A percentile compares a stretch with the other conserved stretches of the same genome.
These are phyloP conservation scores for Symmetrospora coprosmae DNA, from an alignment of 768 basidiomycete species.

Conservation along the genomic window DNA sequence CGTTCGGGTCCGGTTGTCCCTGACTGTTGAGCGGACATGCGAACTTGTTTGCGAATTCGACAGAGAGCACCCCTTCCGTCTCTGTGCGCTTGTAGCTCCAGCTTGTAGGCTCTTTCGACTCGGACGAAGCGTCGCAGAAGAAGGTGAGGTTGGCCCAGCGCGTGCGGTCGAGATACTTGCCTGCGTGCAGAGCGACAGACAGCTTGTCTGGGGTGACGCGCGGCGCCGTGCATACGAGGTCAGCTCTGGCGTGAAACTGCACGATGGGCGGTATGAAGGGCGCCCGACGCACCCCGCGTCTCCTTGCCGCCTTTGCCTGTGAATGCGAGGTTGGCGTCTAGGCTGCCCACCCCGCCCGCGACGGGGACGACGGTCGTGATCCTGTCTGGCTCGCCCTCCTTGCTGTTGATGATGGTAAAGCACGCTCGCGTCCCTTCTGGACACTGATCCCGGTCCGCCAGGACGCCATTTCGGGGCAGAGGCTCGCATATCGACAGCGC, in stretches of 20 bases:
- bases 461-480: constrained; percentile 11
- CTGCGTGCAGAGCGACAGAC: constrained; percentile 32
- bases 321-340: constrained; percentile 33
- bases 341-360: constrained; percentile 36
- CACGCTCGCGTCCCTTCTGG: constrained; percentile 50
- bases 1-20: not conserved
- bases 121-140: constrained; percentile 41
- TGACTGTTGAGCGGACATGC: not conserved
- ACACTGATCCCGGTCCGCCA: constrained; percentile 24
- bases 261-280: not conserved
- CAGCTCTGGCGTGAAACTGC: constrained; percentile 46
- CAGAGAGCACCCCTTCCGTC: constrained; percentile 3
- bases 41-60: constrained; percentile 10
- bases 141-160: constrained; percentile 54
- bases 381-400: constrained; percentile 46
- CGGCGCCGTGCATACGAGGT: too few species aligned
- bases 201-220: constrained; percentile 52
- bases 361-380: constrained; percentile 64
- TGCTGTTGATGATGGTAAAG: constrained; percentile 53
- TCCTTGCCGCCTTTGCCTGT: not conserved
- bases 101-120: constrained; percentile 1
- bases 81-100: constrained; percentile 5
- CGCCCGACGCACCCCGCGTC: not conserved
- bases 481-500: constrained; percentile 26
- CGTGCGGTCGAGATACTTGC: constrained; percentile 40